These are phyloP conservation scores for Boletellus sp. DNA, from an alignment of 768 basidiomycete genomes.

Conservation along the genomic window DNA sequence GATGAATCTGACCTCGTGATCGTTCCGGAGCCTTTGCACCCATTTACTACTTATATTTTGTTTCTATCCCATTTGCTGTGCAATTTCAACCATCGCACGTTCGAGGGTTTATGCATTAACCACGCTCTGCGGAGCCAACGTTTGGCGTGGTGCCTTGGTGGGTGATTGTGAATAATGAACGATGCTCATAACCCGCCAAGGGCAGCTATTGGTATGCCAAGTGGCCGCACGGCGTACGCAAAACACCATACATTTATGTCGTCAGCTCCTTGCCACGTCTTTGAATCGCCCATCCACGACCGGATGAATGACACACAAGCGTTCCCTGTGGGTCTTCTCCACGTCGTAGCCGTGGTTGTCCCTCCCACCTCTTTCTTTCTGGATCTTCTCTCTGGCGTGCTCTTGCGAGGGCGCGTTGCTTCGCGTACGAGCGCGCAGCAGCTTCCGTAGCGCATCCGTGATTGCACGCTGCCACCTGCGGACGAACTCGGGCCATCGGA, in stretches of 20 bases:
- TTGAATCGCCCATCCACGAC: conserved; percentile 61
- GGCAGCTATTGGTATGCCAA: too few relatives aligned
- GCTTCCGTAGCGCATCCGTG: conserved; percentile 38
- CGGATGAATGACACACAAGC: conserved; percentile 58
- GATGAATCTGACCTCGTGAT: conserved; percentile 55
- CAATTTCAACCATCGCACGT: background rate
- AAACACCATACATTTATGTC: too few relatives aligned
- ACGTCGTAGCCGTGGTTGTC: conserved; percentile 3
- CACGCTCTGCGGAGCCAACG: background rate
- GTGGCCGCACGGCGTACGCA: too few relatives aligned
- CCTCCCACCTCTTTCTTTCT: conserved; percentile 32
- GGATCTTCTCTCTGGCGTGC: conserved; percentile 60
- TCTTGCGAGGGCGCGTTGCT: conserved; percentile 36
- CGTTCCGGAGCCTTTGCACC: background rate
- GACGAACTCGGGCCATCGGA: conserved; percentile 27
- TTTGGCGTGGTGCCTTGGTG: background rate
- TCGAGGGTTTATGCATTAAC: background rate
- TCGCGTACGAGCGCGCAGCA: conserved; percentile 38
- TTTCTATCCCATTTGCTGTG: conserved; percentile 3
- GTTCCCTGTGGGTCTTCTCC: conserved; percentile 33
- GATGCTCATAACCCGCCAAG: too few relatives aligned
- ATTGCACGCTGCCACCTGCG: conserved; percentile 49
- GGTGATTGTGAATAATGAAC: too few relatives aligned
- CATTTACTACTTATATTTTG: conserved; percentile 7
- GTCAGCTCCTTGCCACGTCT: conserved; percentile 41